These are phyloP conservation scores for Dactylellina leptospora DNA, from an alignment of 2,329 filamentous ascomycete species.

Conservation along the genomic window DNA sequence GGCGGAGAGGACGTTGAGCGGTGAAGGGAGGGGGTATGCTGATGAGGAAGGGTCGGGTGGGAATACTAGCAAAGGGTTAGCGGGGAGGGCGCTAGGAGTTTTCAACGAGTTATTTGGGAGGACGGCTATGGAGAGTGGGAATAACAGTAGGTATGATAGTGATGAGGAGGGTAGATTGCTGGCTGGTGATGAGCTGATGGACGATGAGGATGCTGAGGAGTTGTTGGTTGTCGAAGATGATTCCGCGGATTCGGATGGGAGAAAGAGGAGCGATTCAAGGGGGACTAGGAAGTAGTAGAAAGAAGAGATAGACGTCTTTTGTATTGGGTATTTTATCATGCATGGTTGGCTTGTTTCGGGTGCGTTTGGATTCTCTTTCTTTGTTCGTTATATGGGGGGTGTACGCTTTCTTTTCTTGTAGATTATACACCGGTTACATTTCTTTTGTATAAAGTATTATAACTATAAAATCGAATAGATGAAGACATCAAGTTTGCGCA, in stretches of 20 bases:
- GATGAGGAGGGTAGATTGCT: conserved; percentile 50
- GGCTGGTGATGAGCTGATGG: conserved; percentile 48
- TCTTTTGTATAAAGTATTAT: background rate
- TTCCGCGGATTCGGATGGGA: conserved; percentile 16
- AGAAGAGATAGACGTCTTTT: too few species aligned
- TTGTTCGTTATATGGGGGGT: background rate
- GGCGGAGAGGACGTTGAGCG: conserved; percentile 51
- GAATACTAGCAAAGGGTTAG: conserved; percentile 18
- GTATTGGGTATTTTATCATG: background rate
- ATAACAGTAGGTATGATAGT: conserved; percentile 53
- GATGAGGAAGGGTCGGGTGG: conserved; percentile 22
- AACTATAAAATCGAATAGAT: background rate
- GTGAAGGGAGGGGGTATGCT: background rate
- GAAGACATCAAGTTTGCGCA: background rate
- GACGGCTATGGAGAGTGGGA: conserved; percentile 25
- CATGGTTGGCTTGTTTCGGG: background rate
- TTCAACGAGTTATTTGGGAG: conserved; percentile 46
- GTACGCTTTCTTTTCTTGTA: background rate
- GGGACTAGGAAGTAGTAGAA: background rate
- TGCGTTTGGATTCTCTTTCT: background rate
- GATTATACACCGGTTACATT: background rate
- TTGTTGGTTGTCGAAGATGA: conserved; percentile 53
- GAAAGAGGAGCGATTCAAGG: background rate
- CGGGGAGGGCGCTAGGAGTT: conserved; percentile 44
- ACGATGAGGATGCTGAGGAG: conserved; percentile 55